phyloP scores from a whole-genome alignment of 192 early-diverging fungal species.

The Coemansia javaensis region DNA sequence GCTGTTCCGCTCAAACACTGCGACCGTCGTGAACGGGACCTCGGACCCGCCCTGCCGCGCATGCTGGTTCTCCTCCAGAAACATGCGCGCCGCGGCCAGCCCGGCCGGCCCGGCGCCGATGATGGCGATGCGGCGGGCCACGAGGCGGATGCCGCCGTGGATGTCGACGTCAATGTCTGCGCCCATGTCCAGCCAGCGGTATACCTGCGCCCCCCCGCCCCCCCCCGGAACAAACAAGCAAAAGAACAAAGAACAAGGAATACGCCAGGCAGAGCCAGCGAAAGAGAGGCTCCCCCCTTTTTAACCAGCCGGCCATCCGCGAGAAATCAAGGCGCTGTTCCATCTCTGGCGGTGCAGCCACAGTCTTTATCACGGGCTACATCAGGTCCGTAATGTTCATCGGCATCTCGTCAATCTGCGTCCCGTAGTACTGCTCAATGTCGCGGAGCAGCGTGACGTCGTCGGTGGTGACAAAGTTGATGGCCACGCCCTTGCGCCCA shows the following conservation, averaged over 20 bases:
- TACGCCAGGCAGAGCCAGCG: no score
- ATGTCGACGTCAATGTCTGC: no score
- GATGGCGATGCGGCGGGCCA: conserved; percentile 19
- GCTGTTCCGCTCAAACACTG: conserved; percentile 48
- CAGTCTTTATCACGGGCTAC: conserved; percentile 1
- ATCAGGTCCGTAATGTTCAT: conserved; percentile 43
- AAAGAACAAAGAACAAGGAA: no score
- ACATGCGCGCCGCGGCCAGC: conserved; percentile 23
- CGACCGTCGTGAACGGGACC: conserved; percentile 12
- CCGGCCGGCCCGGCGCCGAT: conserved; percentile 35
- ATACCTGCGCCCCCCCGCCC: no score
- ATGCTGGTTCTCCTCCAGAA: conserved; percentile 5
- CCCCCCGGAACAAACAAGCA: no score
- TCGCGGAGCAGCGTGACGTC: conserved; percentile 91
- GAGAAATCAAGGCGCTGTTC: not conserved
- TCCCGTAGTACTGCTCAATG: conserved; percentile 93
- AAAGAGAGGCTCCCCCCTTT: not conserved
- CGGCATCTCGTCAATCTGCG: conserved; percentile 52
- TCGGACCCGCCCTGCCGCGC: not conserved
- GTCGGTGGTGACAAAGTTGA: conserved; percentile 97
- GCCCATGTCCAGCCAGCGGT: not conserved
- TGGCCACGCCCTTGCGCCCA: conserved; percentile 97
- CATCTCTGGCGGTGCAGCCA: not conserved
- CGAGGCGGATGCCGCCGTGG: not conserved
- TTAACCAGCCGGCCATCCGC: no score